Evolutionary conservation across 2,329 filamentous ascomycete species (phyloP), one percentile per base, ranked within the genome.

Genomic region (Samsoniella hepiali): DNA sequence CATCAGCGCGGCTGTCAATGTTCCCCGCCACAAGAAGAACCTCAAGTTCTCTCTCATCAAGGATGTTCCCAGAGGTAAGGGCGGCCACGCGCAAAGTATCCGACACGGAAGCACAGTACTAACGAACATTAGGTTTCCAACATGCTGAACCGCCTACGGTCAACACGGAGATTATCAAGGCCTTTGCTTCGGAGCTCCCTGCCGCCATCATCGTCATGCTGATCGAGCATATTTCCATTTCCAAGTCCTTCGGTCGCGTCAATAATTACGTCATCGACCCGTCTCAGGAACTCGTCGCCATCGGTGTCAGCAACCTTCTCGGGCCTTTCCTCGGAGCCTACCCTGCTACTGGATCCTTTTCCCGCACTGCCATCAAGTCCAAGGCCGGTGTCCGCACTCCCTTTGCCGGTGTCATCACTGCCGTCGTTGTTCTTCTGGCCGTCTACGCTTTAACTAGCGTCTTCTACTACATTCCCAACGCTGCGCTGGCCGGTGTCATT

Each of bases 211-310:
- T 98, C 68, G 93, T 99, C n/a, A 82, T 98, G 63, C 82, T 98
- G 42, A 96, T 98, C 65, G 95, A 98, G 76, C 94, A 98, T 74
- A 97, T 98, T 70, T 93, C 94, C 55, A 97, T 98, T 67, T 92
- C 93, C 22, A 99, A 98, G 75, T 97, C 94, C 0, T 98, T 99
- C 69, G 95, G 95, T 10, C 86, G 94, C 64, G 86, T 97, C 70
- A 98, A 97, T 80, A 96, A 97, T 78, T 99, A 99, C 77, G 89
- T 87, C 17, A 97, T 99, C 73, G 88, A 97, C 69, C 93, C 95
- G 0, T 97, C 94, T 0, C 94, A 99, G 74, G 94, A 99, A 74
- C 85, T 99, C 77, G 91, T 99, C 54, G 94, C 92, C 29, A 97
- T 98, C 68, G 94, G 94, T 66, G 86, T 97, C 32, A 90, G 89